Conservation (phyloP, 176 grass and related monocot species). For the Guadua angustifolia region DNA sequence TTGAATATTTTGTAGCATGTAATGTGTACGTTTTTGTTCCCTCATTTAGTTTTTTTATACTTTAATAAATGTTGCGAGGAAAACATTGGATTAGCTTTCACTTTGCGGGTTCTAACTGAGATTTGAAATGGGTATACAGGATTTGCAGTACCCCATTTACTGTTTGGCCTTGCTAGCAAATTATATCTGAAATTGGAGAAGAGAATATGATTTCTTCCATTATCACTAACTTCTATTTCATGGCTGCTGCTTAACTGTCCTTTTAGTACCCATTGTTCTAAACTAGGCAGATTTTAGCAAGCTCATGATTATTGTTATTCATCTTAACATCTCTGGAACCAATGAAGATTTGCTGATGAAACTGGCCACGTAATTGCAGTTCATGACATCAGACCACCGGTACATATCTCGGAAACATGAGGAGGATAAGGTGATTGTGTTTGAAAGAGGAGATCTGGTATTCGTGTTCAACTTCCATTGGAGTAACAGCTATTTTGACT, state of each 20-base stretch:
- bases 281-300: conserved; percentile 11
- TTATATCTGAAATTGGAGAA: neutral
- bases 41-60: neutral
- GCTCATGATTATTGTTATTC: conserved; percentile 31
- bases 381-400: conserved; percentile 94
- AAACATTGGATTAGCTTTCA: conserved; percentile 10
- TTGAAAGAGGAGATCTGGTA: conserved; percentile 83
- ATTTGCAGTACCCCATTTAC: conserved; percentile 5
- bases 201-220: neutral
- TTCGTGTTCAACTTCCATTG: conserved; percentile 99
- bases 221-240: neutral
- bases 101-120: neutral
- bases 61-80: neutral
- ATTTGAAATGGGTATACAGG: neutral
- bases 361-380: conserved; percentile 60
- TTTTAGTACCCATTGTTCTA: neutral
- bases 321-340: conserved; percentile 8
- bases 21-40: neutral
- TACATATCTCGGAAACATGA: conserved; percentile 95
- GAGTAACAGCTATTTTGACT: conserved; percentile 81
- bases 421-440: conserved; percentile 79
- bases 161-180: conserved; percentile 9
- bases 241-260: conserved; percentile 2
- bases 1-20: neutral
- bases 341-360: conserved; percentile 42